Evolutionary conservation across 1,139 yeast species (phyloP).

Genomic region (Saccharomyces pastorianus): DNA sequence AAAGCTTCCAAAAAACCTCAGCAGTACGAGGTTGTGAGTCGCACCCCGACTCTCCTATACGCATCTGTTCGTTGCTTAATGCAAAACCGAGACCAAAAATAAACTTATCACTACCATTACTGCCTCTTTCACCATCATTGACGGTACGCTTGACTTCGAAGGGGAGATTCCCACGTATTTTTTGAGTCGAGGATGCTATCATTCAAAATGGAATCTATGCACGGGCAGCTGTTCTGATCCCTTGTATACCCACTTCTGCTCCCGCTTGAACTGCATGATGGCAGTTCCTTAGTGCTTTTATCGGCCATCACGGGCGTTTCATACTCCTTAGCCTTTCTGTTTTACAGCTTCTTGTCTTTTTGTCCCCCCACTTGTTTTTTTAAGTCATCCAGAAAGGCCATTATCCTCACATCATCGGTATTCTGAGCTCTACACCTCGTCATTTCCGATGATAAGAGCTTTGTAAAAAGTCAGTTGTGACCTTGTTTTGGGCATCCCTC

Average conservation of each 20-base stretch:
- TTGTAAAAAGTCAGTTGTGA: slow-evolving; percentile 67
- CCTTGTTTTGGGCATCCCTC: slow-evolving; percentile 52
- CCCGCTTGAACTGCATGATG: too few relatives aligned
- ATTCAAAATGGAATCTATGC: neutral
- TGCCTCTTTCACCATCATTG: neutral
- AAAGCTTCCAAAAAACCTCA: too few relatives aligned
- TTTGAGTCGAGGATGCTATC: too few relatives aligned
- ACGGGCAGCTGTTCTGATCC: too few relatives aligned
- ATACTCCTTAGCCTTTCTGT: too few relatives aligned
- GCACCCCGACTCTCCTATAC: neutral
- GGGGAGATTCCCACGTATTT: neutral
- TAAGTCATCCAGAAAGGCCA: neutral
- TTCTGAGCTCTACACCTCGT: slow-evolving; percentile 45
- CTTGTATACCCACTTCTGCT: too few relatives aligned
- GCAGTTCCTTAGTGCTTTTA: too few relatives aligned
- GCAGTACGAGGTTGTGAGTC: neutral
- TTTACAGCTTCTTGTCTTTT: neutral
- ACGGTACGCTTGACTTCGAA: neutral
- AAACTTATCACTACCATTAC: neutral
- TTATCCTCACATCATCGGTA: slow-evolving; percentile 7
- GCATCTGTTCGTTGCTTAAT: neutral
- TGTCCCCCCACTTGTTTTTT: neutral
- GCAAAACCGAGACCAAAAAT: neutral
- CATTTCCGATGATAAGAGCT: slow-evolving; percentile 71
- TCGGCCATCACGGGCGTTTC: too few relatives aligned